Conservation (phyloP, 1,284 basidiomycete genomes). For the Ustilago hordei region DNA sequence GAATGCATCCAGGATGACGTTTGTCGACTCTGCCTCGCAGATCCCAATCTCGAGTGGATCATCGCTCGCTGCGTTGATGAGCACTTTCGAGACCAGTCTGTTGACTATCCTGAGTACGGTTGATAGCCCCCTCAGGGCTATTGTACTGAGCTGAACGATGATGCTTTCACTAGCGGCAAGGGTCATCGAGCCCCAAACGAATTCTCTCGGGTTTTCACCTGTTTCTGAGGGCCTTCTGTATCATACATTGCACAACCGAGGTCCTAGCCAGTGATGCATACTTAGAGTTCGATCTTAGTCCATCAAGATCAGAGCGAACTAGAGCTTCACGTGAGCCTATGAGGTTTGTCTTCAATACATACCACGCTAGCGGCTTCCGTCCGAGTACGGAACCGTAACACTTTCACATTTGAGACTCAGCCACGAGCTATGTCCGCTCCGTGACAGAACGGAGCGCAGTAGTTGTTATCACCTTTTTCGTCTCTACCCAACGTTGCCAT, state of each 20-base stretch:
- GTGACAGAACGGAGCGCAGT: too few species aligned
- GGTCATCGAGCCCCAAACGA: too few species aligned
- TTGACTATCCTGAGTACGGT: not conserved
- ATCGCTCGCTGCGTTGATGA: conserved; percentile 25
- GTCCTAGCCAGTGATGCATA: too few species aligned
- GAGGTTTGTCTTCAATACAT: not conserved
- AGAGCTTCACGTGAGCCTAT: not conserved
- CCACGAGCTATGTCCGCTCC: not conserved
- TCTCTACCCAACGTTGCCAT: too few species aligned
- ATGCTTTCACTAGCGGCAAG: too few species aligned
- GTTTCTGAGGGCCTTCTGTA: too few species aligned
- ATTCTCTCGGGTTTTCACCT: too few species aligned
- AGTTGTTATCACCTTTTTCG: not conserved
- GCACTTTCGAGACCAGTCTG: conserved; percentile 8
- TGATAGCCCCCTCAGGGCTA: not conserved
- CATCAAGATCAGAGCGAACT: too few species aligned
- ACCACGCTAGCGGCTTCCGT: not conserved
- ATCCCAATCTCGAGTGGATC: conserved; percentile 17
- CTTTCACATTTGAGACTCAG: not conserved
- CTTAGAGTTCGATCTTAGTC: too few species aligned
- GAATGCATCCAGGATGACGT: conserved; percentile 28
- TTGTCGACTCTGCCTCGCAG: conserved; percentile 23
- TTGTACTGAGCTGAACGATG: too few species aligned
- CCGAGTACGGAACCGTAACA: not conserved
- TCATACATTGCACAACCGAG: too few species aligned